Percentiles rank a stretch among this genome's conserved stretches.
phyloP scores from a whole-genome alignment of 768 basidiomycete genomes.

The Pleurotus citrinopileatus region DNA sequence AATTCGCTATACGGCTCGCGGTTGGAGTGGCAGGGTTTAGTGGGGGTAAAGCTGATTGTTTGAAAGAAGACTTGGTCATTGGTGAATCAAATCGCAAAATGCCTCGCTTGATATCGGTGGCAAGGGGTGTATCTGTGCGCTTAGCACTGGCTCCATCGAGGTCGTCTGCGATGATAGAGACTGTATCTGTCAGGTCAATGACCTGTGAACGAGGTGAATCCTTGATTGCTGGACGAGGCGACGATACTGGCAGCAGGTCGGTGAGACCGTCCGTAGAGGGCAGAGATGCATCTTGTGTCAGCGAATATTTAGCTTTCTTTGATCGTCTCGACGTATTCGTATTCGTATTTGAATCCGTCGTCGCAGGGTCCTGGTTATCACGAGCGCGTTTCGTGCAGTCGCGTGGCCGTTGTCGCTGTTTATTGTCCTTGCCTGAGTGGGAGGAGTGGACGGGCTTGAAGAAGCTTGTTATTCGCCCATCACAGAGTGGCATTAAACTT shows the following conservation, averaged over 20 bases:
- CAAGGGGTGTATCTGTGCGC: no score
- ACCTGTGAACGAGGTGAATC: neutral
- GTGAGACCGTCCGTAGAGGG: neutral
- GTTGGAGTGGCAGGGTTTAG: no score
- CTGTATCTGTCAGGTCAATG: neutral
- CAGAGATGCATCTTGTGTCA: neutral
- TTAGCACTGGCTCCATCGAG: no score
- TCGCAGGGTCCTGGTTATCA: neutral
- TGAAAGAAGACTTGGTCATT: no score
- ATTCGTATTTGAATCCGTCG: conserved; percentile 4
- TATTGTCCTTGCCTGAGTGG: neutral
- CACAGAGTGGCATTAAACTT: conserved; percentile 16
- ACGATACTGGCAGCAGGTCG: no score
- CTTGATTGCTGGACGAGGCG: no score
- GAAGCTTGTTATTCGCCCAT: conserved; percentile 22
- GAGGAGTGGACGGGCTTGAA: conserved; percentile 12
- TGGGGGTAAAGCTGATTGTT: no score
- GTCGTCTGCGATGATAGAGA: no score
- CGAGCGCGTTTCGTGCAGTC: conserved; percentile 5
- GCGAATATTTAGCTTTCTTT: conserved; percentile 5
- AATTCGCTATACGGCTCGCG: no score
- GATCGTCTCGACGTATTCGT: neutral
- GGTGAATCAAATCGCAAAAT: no score
- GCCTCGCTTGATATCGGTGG: no score
- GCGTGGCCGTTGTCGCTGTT: neutral